These are phyloP conservation scores for Ambrosia trifida DNA, from an alignment of 129 eudicot species.

Conservation along the genomic window DNA sequence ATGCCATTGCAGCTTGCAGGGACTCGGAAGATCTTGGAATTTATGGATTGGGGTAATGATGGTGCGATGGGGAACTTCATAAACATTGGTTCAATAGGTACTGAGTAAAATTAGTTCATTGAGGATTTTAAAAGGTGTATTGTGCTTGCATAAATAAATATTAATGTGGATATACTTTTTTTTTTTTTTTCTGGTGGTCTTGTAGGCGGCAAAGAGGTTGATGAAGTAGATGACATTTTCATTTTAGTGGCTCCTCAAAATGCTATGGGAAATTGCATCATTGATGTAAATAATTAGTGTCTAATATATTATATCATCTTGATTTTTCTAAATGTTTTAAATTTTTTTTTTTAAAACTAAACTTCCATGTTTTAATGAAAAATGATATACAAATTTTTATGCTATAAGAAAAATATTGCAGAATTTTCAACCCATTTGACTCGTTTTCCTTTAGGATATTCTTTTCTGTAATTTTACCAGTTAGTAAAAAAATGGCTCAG, in stretches of 20 bases:
- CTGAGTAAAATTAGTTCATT: slow-evolving; percentile 5
- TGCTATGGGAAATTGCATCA: slow-evolving; percentile 98
- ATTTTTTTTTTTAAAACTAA: too few relatives aligned
- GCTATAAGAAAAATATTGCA: neutral
- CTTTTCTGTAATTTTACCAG: neutral
- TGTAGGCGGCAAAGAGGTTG: slow-evolving; percentile 89
- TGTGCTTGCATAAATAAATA: neutral
- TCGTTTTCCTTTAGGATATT: neutral
- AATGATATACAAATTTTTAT: neutral
- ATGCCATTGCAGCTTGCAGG: slow-evolving; percentile 99
- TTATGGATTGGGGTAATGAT: slow-evolving; percentile 98
- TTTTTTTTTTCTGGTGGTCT: neutral
- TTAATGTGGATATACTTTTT: slow-evolving; percentile 7
- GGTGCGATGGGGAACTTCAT: slow-evolving; percentile 86
- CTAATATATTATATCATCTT: neutral
- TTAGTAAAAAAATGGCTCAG: neutral
- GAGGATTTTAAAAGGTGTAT: slow-evolving; percentile 1
- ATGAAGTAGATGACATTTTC: slow-evolving; percentile 87
- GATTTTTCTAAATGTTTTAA: neutral
- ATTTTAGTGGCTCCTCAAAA: slow-evolving; percentile 98
- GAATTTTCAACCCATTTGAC: neutral
- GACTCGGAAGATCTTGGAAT: slow-evolving; percentile 84
- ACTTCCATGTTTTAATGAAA: too few relatives aligned
- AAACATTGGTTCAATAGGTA: slow-evolving; percentile 92
- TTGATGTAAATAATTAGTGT: slow-evolving; percentile 53